Evolutionary conservation across 2,329 filamentous ascomycete species (phyloP), one percentile per base, ranked within the genome.

Genomic region (Pochonia chlamydosporia): DNA sequence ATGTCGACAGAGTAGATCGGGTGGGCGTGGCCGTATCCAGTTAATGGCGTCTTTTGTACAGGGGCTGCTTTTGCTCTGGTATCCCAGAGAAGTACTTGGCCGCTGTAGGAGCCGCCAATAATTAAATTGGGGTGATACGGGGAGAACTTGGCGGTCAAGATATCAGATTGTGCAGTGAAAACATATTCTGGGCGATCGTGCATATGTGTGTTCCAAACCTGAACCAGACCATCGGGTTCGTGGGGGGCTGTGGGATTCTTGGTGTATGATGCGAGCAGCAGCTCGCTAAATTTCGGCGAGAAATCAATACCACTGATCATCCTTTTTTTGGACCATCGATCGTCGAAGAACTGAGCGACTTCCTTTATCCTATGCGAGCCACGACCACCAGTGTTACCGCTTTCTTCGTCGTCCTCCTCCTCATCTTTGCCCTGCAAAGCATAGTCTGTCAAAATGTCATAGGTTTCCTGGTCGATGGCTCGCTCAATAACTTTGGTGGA

Each of bases 401-500:
- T 74, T 54, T 89, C 84, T 55, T 89, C 90, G 48, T 95, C 89
- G 42, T 95, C 90, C 40, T 95, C 89, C 35, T 93, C 80, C 10
- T 84, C 71, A 46, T 85, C 84, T 49, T 86, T 74, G 5, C 86
- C 87, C 49, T 88, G 86, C 33, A 95, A 74, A 33, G 90, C 89
- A 67, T 99, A 99, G 68, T 99, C 91, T 49, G 89, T 90, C 51
- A 99, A 74, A 51, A 99, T 89, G 64, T 99, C 93, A 64, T 97
- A 99, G 48, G 69, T 71, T 60, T 96, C 89, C 61, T 96, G 86
- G 60, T 97, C 93, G 54, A 99, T 72, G 5, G 93, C 92, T 59
- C 93, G 82, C 70, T 99, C 93, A 57, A 99, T 92, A 42, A 99
- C 91, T 68, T 97, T 99, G 48, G 89, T 95, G 20, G 92, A 96